Conservation (phyloP, 2,329 filamentous ascomycete species). For the Epicoccum nigrum region DNA sequence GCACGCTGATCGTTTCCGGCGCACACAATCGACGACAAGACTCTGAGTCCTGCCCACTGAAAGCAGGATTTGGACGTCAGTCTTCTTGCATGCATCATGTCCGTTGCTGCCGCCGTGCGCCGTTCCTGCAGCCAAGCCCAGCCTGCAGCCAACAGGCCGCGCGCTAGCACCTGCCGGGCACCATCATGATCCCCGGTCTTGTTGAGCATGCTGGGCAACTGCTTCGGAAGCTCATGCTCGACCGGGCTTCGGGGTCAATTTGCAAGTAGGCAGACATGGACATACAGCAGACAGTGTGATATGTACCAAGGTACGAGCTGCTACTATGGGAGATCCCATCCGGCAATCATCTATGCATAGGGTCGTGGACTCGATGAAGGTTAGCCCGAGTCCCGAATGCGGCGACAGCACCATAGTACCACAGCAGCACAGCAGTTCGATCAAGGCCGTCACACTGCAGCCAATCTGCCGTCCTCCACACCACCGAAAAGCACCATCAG, state of each 20-base stretch:
- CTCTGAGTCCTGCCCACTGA: not conserved
- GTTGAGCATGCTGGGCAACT: constrained; percentile 9
- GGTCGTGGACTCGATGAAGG: not conserved
- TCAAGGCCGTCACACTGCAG: constrained; percentile 10
- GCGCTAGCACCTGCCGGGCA: constrained; percentile 16
- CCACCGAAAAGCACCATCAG: constrained; percentile 6
- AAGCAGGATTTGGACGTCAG: constrained; percentile 22
- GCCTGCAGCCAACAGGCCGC: constrained; percentile 7
- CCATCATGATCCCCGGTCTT: constrained; percentile 14
- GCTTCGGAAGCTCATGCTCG: constrained; percentile 2
- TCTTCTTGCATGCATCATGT: not conserved
- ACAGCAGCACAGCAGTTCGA: not conserved
- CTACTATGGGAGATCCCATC: not conserved
- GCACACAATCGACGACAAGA: not conserved
- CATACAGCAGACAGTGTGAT: too few species aligned
- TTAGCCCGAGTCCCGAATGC: not conserved
- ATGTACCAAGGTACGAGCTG: not conserved
- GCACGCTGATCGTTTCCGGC: constrained; percentile 3
- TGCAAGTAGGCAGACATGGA: not conserved
- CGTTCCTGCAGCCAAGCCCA: constrained; percentile 23
- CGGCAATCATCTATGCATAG: not conserved
- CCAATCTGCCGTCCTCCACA: constrained; percentile 6
- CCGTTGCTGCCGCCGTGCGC: constrained; percentile 17
- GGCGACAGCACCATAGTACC: too few species aligned
- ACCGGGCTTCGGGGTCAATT: not conserved